Percentiles rank a stretch among this genome's conserved stretches.
phyloP scores from a whole-genome alignment of 1,284 basidiomycete species.

The Wolfiporia cocos region DNA sequence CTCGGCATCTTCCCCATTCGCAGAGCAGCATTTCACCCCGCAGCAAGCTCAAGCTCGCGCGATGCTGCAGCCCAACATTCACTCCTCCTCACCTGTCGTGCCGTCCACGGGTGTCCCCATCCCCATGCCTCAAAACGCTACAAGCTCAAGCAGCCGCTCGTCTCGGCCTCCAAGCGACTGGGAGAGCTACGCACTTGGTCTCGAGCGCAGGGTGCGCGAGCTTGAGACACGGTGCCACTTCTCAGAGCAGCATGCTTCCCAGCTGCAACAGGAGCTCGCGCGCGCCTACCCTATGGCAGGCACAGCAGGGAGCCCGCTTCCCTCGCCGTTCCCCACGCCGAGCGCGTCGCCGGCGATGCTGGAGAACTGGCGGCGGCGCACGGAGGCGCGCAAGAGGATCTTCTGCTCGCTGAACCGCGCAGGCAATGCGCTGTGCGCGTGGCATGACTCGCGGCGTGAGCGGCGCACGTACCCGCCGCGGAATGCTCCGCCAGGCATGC shows the following conservation, averaged over 20 bases:
- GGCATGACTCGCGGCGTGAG: conserved; percentile 82
- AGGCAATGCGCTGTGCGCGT: conserved; percentile 79
- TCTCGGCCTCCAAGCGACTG: conserved; percentile 16
- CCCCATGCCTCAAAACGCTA: conserved; percentile 18
- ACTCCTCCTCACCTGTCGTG: conserved; percentile 9
- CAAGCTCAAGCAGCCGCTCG: conserved; percentile 17
- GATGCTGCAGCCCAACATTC: conserved; percentile 7
- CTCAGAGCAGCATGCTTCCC: conserved; percentile 36
- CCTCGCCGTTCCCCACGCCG: conserved; percentile 33
- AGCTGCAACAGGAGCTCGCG: conserved; percentile 40
- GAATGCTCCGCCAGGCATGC: conserved; percentile 65
- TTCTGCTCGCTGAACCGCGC: conserved; percentile 80
- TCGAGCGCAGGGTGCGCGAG: conserved; percentile 37
- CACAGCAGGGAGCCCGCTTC: conserved; percentile 21
- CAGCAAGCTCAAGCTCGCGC: conserved; percentile 14
- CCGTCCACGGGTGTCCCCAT: conserved; percentile 16
- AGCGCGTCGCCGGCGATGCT: conserved; percentile 43
- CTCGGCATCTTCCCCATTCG: conserved; percentile 19
- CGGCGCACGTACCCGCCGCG: conserved; percentile 72
- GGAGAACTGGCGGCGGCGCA: conserved; percentile 61
- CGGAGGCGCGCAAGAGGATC: conserved; percentile 58
- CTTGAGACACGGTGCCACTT: conserved; percentile 42
- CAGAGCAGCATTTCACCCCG: conserved; percentile 17
- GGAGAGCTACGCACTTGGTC: conserved; percentile 35
- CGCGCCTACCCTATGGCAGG: conserved; percentile 19